These are phyloP conservation scores for Salpingoeca rosetta DNA, from an alignment of 78 protist species.

Conservation along the genomic window DNA sequence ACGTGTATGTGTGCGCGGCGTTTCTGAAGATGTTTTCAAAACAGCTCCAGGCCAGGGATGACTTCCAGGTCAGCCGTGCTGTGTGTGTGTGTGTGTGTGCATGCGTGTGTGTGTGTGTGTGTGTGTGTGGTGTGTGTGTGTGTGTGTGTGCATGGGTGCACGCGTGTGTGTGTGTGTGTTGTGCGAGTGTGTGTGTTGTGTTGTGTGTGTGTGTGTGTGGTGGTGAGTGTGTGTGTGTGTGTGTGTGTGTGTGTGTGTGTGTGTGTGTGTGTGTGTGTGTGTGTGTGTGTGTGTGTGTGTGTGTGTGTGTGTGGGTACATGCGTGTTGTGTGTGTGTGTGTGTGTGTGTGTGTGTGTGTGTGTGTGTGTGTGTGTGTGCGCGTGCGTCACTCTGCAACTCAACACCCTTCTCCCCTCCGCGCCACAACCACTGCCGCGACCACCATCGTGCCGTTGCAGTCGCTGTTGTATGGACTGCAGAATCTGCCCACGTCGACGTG, in stretches of 20 bases:
- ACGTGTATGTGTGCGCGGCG: conserved; percentile 91
- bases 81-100: not conserved
- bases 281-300: too few relatives aligned
- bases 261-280: not conserved
- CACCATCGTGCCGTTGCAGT: not conserved
- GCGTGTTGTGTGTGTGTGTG: too few relatives aligned
- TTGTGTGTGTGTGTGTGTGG: too few relatives aligned
- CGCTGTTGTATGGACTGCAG: conserved; percentile 66
- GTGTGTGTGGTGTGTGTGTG: not conserved
- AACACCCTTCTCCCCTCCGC: not conserved
- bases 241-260: not conserved
- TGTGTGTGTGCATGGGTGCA: not conserved
- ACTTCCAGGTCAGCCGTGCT: conserved; percentile 45
- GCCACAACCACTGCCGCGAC: not conserved
- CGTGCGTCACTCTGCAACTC: too few relatives aligned
- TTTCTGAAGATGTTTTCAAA: conserved; percentile 58
- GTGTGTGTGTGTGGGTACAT: too few relatives aligned
- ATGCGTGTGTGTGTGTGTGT: not conserved
- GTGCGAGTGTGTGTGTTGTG: not conserved
- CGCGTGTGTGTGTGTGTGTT: not conserved
- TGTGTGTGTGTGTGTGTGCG: too few relatives aligned
- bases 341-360: too few relatives aligned
- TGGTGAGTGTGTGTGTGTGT: too few relatives aligned
- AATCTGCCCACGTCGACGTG: conserved; percentile 77
- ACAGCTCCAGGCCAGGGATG: conserved; percentile 35